These are phyloP conservation scores for Rhynchospora tenuis DNA, from an alignment of 176 grass and related monocot genomes.

Conservation along the genomic window DNA sequence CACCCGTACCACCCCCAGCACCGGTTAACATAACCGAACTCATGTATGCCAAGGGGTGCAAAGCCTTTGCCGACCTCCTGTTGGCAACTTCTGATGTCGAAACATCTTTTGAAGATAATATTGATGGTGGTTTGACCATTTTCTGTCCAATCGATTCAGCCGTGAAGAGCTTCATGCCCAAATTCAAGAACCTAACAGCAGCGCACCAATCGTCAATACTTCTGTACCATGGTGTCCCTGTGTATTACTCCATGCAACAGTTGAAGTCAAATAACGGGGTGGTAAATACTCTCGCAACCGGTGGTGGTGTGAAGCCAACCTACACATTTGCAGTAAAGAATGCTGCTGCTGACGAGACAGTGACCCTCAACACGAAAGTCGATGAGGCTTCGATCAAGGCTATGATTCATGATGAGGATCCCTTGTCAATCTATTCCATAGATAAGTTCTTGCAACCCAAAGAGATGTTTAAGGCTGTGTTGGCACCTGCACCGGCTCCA, in stretches of 20 bases:
- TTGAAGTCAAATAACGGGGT: conserved; percentile 28
- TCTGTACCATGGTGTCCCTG: conserved; percentile 45
- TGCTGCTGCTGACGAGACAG: not conserved
- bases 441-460: conserved; percentile 28
- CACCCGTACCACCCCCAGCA: conserved; percentile 24
- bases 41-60: conserved; percentile 52
- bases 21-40: conserved; percentile 35
- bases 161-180: conserved; percentile 38
- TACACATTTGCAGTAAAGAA: conserved; percentile 11
- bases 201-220: conserved; percentile 29
- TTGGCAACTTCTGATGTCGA: conserved; percentile 23
- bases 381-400: conserved; percentile 4
- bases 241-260: conserved; percentile 39
- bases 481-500: conserved; percentile 21
- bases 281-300: conserved; percentile 39
- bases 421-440: conserved; percentile 17
- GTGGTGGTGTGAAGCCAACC: conserved; percentile 22
- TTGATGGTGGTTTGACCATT: conserved; percentile 35
- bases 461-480: conserved; percentile 22
- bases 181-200: conserved; percentile 29
- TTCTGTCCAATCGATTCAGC: conserved; percentile 51
- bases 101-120: conserved; percentile 19
- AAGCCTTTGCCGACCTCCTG: conserved; percentile 39
- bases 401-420: conserved; percentile 21
- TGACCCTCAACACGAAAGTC: conserved; percentile 14